Conservation (phyloP, 2,329 filamentous ascomycete genomes). For the Lizonia empirigonia region DNA sequence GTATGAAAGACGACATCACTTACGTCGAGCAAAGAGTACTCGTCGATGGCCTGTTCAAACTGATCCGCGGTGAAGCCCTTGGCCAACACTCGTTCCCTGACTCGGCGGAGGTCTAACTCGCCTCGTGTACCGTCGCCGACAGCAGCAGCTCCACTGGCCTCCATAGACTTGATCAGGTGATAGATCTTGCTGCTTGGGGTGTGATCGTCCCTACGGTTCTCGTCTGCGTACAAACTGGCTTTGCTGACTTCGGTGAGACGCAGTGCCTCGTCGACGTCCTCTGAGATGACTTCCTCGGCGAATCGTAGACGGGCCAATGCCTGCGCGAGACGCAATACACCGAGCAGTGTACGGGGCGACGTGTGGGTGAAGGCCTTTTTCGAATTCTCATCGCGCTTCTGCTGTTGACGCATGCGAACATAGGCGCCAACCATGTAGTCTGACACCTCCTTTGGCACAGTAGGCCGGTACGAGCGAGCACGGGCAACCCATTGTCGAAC, state of each 20-base stretch:
- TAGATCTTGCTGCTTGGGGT: constrained; percentile 91
- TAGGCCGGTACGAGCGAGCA: constrained; percentile 85
- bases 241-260: constrained; percentile 92
- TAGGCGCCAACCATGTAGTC: constrained; percentile 99
- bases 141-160: constrained; percentile 79
- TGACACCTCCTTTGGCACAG: constrained; percentile 81
- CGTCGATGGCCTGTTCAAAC: constrained; percentile 82
- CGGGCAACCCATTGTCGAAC: constrained; percentile 96
- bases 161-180: constrained; percentile 87
- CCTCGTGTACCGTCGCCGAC: constrained; percentile 74
- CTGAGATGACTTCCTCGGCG: constrained; percentile 79
- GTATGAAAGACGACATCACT: constrained; percentile 51
- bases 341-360: constrained; percentile 89
- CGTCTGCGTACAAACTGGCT: constrained; percentile 80
- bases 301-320: constrained; percentile 92
- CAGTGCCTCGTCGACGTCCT: constrained; percentile 95
- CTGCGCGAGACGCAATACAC: constrained; percentile 90
- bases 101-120: constrained; percentile 84
- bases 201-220: constrained; percentile 63
- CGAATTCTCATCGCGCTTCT: constrained; percentile 86
- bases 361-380: constrained; percentile 95
- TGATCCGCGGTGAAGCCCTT: constrained; percentile 98
- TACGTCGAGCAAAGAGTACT: constrained; percentile 88
- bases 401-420: constrained; percentile 88
- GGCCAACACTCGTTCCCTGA: constrained; percentile 88